phyloP scores from a whole-genome alignment of 2,329 filamentous ascomycete species.

The Pestalotiopsis sp. region DNA sequence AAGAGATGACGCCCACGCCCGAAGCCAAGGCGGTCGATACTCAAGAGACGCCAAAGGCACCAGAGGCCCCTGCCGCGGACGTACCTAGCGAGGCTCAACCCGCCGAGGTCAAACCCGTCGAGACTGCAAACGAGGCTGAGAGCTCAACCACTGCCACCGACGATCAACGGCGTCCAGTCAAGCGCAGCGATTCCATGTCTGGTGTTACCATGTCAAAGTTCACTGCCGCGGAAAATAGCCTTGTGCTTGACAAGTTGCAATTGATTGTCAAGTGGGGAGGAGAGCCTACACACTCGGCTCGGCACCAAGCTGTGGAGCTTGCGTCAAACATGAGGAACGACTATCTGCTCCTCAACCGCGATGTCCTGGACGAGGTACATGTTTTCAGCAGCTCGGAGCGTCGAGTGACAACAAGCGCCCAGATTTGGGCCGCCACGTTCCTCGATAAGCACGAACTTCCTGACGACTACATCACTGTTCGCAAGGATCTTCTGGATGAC shows the following conservation, averaged over 20 bases:
- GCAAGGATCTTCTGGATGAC: conserved; percentile 94
- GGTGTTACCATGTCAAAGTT: conserved; percentile 92
- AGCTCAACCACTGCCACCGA: conserved; percentile 25
- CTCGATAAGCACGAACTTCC: conserved; percentile 83
- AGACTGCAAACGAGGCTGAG: conserved; percentile 21
- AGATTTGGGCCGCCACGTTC: conserved; percentile 93
- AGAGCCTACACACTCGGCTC: conserved; percentile 94
- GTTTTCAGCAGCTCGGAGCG: conserved; percentile 96
- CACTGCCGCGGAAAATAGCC: conserved; percentile 87
- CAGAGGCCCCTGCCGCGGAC: conserved; percentile 22
- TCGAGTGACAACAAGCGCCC: conserved; percentile 91
- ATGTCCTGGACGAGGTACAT: conserved; percentile 88
- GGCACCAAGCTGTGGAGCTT: conserved; percentile 94
- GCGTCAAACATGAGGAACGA: conserved; percentile 97
- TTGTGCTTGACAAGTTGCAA: conserved; percentile 94
- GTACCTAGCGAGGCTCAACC: not conserved
- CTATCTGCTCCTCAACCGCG: conserved; percentile 86
- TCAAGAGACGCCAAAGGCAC: conserved; percentile 32
- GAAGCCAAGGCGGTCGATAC: conserved; percentile 37
- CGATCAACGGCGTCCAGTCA: conserved; percentile 42
- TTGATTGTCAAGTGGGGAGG: conserved; percentile 99
- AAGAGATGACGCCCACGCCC: conserved; percentile 46
- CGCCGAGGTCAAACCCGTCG: conserved; percentile 11
- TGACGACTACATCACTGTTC: conserved; percentile 83
- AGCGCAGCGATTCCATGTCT: conserved; percentile 79